Base-by-base conservation (phyloP, 164 flowering plant genomes). In the Protea cynaroides region DNA sequence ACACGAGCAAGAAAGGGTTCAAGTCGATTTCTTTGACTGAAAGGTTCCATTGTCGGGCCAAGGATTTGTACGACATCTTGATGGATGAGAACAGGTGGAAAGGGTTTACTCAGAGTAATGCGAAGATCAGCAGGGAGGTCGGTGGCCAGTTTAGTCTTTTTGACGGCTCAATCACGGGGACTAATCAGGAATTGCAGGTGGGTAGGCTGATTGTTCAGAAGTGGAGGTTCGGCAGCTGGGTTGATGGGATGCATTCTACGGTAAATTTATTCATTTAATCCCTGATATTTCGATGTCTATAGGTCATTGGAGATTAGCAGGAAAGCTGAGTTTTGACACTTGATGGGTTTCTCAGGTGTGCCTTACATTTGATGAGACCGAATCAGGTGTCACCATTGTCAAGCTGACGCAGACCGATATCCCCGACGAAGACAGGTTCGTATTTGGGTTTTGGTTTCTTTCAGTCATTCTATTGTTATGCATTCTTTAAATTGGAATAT, bases 1-100 rank as follows among this genome's bases (percentile, higher is more conserved):
- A 76, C 71, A 62, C 54, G 34, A 29, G 34, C 5, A 29, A 29
- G 75, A 70, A 90, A 65, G 98, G 98, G 71, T 90, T 85, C 71
- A 92, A 87, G 88, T 82, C 81, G 55, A 90, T 95, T 51, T 69
- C 74, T 2, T n/a, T 95, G 86, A 78, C 80, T 6, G 99, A 95
- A 86, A 92, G 72, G 79, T 95, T 92, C 43, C 84, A 81, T 56
- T 95, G 99, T 59, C 66, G 94, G 56, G 91, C 97, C 25, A 77
- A 43, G 71, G 80, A 87, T 79, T 17, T 95, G 79, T 95, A 49
- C 68, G 99, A 95, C 84, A 95, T 95, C 21, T 46, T 95, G 80
- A 92, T 95, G 97, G 97, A 95, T 79, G 97, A 95, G 78, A 95
- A 90, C 72, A 52, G 99, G 62, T 95, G 99, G 99, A 92, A 86